Evolutionary conservation across 768 basidiomycete genomes (phyloP).

Genomic region (Tephrocybe sp.): DNA sequence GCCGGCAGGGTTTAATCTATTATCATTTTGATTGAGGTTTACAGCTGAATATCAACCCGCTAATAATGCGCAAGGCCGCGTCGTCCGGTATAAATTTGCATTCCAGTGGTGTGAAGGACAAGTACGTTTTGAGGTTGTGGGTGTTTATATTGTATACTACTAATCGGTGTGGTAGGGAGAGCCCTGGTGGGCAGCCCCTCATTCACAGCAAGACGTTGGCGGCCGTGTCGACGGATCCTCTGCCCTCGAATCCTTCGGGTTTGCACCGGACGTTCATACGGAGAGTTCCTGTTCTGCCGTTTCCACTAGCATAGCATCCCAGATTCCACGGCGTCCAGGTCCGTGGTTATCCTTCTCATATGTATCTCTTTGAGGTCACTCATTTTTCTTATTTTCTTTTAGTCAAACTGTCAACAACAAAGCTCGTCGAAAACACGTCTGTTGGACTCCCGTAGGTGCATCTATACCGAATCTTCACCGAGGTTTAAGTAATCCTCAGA

Average conservation of each 20-base stretch:
- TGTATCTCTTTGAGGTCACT: neutral
- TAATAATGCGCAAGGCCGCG: slow-evolving; percentile 43
- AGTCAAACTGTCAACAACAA: neutral
- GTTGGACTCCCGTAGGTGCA: neutral
- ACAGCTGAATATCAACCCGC: slow-evolving; percentile 64
- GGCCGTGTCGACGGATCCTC: too few relatives aligned
- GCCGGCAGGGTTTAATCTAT: too few relatives aligned
- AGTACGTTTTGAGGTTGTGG: slow-evolving; percentile 25
- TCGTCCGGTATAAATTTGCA: slow-evolving; percentile 79
- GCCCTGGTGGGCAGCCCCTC: slow-evolving; percentile 41
- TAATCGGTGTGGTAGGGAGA: slow-evolving; percentile 29
- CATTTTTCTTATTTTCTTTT: neutral
- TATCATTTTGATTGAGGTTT: too few relatives aligned
- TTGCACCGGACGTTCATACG: too few relatives aligned
- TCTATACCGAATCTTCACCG: neutral
- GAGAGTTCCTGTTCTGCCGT: too few relatives aligned
- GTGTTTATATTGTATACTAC: neutral
- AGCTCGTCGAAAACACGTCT: neutral
- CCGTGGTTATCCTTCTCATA: neutral
- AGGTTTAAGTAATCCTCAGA: neutral
- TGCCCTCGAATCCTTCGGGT: too few relatives aligned
- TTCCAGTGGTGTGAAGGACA: slow-evolving; percentile 83
- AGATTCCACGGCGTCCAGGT: neutral
- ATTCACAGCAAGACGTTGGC: neutral
- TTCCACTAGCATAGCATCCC: neutral